Percentiles rank a stretch among this genome's conserved stretches.
Evolutionary conservation across 179 eudicot species (phyloP).

Genomic region (Actinidia chinensis): DNA sequence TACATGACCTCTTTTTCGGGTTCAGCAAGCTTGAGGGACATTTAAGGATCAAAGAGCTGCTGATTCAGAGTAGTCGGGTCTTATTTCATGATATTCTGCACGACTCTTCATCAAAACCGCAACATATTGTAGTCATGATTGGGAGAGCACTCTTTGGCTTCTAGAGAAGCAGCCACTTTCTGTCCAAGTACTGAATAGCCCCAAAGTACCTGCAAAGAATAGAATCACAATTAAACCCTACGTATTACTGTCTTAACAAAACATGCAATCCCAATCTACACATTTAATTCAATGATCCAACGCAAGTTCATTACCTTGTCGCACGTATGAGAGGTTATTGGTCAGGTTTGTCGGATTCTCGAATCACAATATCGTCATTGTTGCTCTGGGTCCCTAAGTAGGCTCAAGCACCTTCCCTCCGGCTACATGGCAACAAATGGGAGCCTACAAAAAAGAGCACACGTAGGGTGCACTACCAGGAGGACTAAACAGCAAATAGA

Average conservation of each 20-base stretch:
- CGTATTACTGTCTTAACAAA: neutral
- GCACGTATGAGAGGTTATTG: constrained; percentile 48
- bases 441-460: constrained; percentile 43
- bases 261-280: neutral
- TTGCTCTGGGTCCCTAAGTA: constrained; percentile 54
- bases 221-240: constrained; percentile 12
- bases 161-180: constrained; percentile 48
- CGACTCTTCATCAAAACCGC: too few relatives aligned
- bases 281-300: neutral
- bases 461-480: too few relatives aligned
- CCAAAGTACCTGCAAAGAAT: constrained; percentile 73
- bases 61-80: too few relatives aligned
- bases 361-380: constrained; percentile 30
- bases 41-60: too few relatives aligned
- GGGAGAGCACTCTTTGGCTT: too few relatives aligned
- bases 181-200: constrained; percentile 78
- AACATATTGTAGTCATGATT: too few relatives aligned
- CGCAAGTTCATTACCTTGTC: constrained; percentile 59
- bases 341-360: constrained; percentile 35
- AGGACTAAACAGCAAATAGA: too few relatives aligned
- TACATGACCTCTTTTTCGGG: too few relatives aligned
- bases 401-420: constrained; percentile 67
- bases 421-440: constrained; percentile 83
- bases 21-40: too few relatives aligned
- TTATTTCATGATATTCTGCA: too few relatives aligned